Base-by-base conservation (phyloP, 805 yeast genomes). In the Monosporozyma servazzii region DNA sequence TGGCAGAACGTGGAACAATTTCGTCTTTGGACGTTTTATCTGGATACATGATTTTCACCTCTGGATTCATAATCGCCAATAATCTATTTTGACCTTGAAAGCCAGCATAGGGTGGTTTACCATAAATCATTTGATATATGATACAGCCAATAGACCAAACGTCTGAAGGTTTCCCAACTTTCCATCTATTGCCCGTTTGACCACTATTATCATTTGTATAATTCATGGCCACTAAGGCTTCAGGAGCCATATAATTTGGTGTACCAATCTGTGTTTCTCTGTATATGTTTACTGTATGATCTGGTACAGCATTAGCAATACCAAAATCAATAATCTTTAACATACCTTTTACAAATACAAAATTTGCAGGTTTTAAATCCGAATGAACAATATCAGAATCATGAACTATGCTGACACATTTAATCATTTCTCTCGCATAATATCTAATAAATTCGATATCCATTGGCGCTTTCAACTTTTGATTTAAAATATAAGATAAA, bases 81-180 rank as follows among this genome's bases (percentile, higher is more conserved):
- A 88, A 73, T 53, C 96, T 71, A 61, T 86, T 87, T 52, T 84
- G 79, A 1, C 95, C 93, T 48, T 81, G 78, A 59, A 78, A 87
- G 3, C 75, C 74, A 0, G 88, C 95, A 71, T 88, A 90, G 1
- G 99, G 99, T 1, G 97, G 91, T 54, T 77, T 77, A 0, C 96
- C 96, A 60, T 93, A 95, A 8, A 90, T 78, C 96, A 93, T 88
- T 66, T 93, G 98, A 68, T 89, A 91, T 0, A 93, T 73, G 3
- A 93, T 91, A 66, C 98, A 89, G 0, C 99, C 99, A 69, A 96
- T 86, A 20, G 98, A 89, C 99, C 99, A 93, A 15, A 93, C 82
- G 70, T 93, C 99, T 1, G 97, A 86, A 0, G 98, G 96, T 60
- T 83, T 84, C 1, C 98, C 97, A 10, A 90, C 95, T 66, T 80